Base-by-base conservation (phyloP, 768 basidiomycete species). In the Mycena epipterygia region DNA sequence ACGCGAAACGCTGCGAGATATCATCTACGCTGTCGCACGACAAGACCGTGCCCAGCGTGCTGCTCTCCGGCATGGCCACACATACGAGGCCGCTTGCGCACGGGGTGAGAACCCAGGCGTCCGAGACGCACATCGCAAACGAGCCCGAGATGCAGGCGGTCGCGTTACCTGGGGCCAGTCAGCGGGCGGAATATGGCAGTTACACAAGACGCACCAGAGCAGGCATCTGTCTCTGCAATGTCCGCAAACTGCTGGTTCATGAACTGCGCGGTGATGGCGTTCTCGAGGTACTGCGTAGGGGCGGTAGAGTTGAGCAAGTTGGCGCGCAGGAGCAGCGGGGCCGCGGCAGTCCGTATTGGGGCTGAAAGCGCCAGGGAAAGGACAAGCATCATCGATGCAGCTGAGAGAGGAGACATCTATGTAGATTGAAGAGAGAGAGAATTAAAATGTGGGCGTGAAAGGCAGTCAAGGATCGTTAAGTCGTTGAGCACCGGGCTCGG, bases 261-360 rank as follows among this genome's bases (percentile, higher is more conserved):
- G 51, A 83, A 80, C 73, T 87, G 88, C 14, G 89, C 89, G 44
- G 84, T 83, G 23, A 87, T 76, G 5, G 79, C 89, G 66, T 89
- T 89, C 70, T 86, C 60, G 32, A 64, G 13, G 64, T 55, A 71
- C 19, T 60, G 59, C 48, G 41, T 44, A 27, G 67, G 59, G 14
- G 67, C 64, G 44, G 65, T 52, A 2, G 64, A 58, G 61, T 64
- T 64, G 53, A 72, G 39, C 33, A 42, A 9, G 9, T 2, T 11
- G 17, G 19, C 23, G 33, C 48, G 62, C 49, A 30, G 27, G 27
- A 57, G 44, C 21, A 71, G 23, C 2, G 70, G 70, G 1, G 70
- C 70, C 1, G 70, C 70, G 52, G 16, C 27, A 30, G n/a, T 58
- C 21, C 37, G 53, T 5, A 71, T 49, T 21, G 69, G 69, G n/a